Evolutionary conservation across 2,329 filamentous ascomycete genomes (phyloP), one percentile per base, ranked within the genome.

Genomic region (Fusarium devonianum): DNA sequence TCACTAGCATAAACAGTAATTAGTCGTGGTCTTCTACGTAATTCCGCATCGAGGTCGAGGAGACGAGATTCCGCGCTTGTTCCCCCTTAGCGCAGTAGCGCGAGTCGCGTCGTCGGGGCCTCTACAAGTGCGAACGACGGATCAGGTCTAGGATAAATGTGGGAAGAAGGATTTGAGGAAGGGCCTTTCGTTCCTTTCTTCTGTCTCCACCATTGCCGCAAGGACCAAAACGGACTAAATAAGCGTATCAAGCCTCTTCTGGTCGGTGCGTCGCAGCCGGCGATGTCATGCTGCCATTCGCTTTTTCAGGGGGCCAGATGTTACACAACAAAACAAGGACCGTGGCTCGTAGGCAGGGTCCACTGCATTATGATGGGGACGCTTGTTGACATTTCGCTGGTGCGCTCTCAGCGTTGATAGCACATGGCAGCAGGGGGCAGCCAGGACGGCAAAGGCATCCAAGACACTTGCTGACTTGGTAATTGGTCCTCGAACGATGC

Each of bases 131-230:
- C 29, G 21, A 34, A 17, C 32, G 52, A 64, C 57, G 57, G 54
- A 64, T 64, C 37, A 21, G 44, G 62, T 13, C 38, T 61, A 63
- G 61, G 13, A 49, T 41, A 35, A 50, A 49, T 39, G 38, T 48
- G 19, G 12, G 25, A n/a, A 49, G 37, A 45, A n/a, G 11, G 37
- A 33, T 26, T 16, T 12, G 17, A n/a, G 25, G 13, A 28, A 28
- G 37, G 18, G 32, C 13, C 18, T 9, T 25, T 35, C 14, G 19
- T 18, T 41, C 34, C 36, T 30, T 35, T 49, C 35, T 35, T 26
- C 33, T 16, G 23, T 35, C 47, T 39, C 56, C 56, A 58, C 46
- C 51, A 37, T 39, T 45, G 44, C 53, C 38, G 39, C 49, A 49
- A 46, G 32, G 26, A 50, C 53, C 53, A 57, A 11, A 39, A 11